Base-by-base conservation (phyloP, 352 stramenopile species). In the Pythium oligandrum region DNA sequence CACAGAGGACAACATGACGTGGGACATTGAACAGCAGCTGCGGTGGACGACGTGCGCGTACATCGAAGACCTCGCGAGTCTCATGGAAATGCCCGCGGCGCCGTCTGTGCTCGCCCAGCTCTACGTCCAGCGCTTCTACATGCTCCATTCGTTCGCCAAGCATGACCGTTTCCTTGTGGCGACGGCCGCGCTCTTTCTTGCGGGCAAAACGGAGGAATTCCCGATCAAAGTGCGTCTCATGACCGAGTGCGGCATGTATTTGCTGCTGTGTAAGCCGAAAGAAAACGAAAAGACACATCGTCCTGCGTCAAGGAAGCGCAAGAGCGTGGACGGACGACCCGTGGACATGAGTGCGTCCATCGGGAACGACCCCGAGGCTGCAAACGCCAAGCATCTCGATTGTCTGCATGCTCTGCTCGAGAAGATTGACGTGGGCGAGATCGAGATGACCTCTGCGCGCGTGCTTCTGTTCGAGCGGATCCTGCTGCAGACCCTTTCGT, bases 151-250 rank as follows among this genome's bases (percentile, higher is more conserved):
- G 39, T 90, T 93, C 51, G 56, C 64, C n/a, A 69, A 69, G 11
- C 83, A 93, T 60, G 83, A 93, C 53, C 83, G 83, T 33, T 93
- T 90, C 68, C 57, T 90, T 33, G 73, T 93, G 11, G 83, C 74
- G 7, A 88, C 83, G 1, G 78, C 79, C 0, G 78, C 77, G 48
- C 61, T 93, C n/a, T 93, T 90, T 43, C 68, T 93, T 12, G 78
- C 78, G 0, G 72, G 70, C 44, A 93, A 93, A 66, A 71, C 65
- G 17, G 82, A 90, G 59, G 83, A 93, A 38, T 90, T 88, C 58
- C 67, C 76, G 1, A 76, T 93, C 48, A 90, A 93, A 56, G 68
- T 90, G 44, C 82, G 78, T 4, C 72, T 85, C 46, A 61, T 93
- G 48, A 90, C 83, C 44, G 83, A 93, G 63, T 85, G 70, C 56